Percentiles rank a stretch among this genome's conserved stretches.
These are phyloP conservation scores for Globisporangium abappressorium DNA, from an alignment of 352 stramenopile species.

Conservation along the genomic window DNA sequence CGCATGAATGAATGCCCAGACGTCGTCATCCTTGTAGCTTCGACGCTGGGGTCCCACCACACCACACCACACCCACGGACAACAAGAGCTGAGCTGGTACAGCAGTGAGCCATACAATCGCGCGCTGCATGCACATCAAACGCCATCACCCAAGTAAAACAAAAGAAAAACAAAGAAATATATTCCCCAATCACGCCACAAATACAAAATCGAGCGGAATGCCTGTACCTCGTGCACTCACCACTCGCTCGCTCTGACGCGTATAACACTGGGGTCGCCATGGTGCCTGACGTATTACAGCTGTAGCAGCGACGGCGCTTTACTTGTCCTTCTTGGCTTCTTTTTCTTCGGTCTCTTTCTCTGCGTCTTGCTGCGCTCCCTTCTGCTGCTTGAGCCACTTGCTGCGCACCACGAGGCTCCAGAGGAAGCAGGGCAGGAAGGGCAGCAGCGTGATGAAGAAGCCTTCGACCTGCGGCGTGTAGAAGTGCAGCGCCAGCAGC, in stretches of 20 bases:
- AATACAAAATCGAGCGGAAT: slow-evolving; percentile 2
- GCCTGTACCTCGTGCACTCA: neutral
- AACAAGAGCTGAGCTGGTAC: neutral
- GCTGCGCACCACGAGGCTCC: slow-evolving; percentile 76
- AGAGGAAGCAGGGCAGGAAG: slow-evolving; percentile 81
- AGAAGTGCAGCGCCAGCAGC: slow-evolving; percentile 60
- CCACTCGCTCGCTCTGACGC: neutral
- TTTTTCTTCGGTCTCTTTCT: slow-evolving; percentile 5
- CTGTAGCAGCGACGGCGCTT: neutral
- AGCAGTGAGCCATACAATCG: neutral
- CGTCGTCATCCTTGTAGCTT: neutral
- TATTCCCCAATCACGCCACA: slow-evolving; percentile 7
- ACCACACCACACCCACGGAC: neutral
- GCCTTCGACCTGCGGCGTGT: slow-evolving; percentile 63
- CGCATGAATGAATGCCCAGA: neutral
- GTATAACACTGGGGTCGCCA: neutral
- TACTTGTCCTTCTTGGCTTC: slow-evolving; percentile 23
- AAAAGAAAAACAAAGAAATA: slow-evolving; percentile 3
- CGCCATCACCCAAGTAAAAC: neutral
- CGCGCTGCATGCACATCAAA: neutral
- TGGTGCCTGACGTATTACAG: neutral
- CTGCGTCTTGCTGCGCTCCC: slow-evolving; percentile 20
- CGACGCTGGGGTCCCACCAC: neutral
- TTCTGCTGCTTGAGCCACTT: slow-evolving; percentile 58
- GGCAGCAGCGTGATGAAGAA: slow-evolving; percentile 85